phyloP scores from a whole-genome alignment of 768 basidiomycete genomes.

The Pleurotus pulmonarius region DNA sequence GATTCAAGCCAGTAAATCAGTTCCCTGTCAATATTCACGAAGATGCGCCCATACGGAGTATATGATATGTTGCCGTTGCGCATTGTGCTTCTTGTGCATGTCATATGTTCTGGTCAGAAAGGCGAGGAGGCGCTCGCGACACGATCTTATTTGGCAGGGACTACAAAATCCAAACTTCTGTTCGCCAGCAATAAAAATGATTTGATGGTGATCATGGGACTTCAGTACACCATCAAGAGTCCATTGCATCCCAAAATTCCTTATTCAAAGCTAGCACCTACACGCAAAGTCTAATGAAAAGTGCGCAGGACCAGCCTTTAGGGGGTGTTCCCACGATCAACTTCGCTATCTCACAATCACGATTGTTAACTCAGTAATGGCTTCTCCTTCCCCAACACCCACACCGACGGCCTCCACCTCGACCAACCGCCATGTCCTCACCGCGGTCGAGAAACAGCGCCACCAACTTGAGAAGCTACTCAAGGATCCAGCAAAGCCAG shows the following conservation, averaged over 20 bases:
- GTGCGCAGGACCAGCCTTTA: too few relatives aligned
- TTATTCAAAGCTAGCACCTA: too few relatives aligned
- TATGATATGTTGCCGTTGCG: constrained; percentile 68
- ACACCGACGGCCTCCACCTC: constrained; percentile 11
- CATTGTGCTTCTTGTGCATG: constrained; percentile 63
- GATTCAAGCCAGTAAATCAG: too few relatives aligned
- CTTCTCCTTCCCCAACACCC: not conserved
- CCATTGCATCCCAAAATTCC: too few relatives aligned
- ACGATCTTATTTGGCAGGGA: constrained; percentile 3
- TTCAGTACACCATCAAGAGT: too few relatives aligned
- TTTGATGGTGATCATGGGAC: too few relatives aligned
- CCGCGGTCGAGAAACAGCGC: constrained; percentile 50
- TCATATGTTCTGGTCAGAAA: constrained; percentile 26
- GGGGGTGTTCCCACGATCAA: too few relatives aligned
- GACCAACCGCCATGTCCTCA: constrained; percentile 44
- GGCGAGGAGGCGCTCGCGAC: not conserved
- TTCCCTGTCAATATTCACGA: too few relatives aligned
- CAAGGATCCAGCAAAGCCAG: constrained; percentile 84
- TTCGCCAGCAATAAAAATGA: too few relatives aligned
- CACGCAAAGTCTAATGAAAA: too few relatives aligned
- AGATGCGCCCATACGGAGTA: constrained; percentile 45
- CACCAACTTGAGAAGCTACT: constrained; percentile 82
- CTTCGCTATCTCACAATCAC: too few relatives aligned
- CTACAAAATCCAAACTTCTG: not conserved
- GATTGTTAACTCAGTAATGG: too few relatives aligned